Evolutionary conservation across 2,329 filamentous ascomycete species (phyloP), one percentile per base, ranked within the genome.

Genomic region (Pezicula carpinea): DNA sequence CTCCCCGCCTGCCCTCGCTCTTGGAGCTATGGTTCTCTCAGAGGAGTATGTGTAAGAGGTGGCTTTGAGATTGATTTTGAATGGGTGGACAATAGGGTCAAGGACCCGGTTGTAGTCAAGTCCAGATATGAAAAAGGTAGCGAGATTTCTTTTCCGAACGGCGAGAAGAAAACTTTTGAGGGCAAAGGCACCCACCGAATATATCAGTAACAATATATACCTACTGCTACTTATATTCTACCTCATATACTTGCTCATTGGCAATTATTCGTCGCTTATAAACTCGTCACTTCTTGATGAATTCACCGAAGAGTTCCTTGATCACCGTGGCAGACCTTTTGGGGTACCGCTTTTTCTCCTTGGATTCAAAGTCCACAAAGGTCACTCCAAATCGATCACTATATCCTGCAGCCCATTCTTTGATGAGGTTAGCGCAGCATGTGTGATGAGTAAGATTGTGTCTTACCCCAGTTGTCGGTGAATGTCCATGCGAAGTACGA

Each of bases 401-500:
- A 61, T 91, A 95, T 18, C 88, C 88, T 63, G 93, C 88, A 29
- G 88, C 86, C 56, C 57, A 60, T 49, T 60, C 57, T 50, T 44
- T 39, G 19, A 26, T 6, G 23, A 23, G 17, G 33, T 29, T 38
- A 40, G 38, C n/a, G 23, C 7, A 11, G 15, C 7, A 31, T 13
- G 8, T 31, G 15, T 32, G 7, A n/a, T 32, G 11, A 14, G 14
- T 5, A 21, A 15, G 26, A 42, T 31, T 10, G 8, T 18, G 26
- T 40, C 47, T 46, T 34, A 48, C 50, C 51, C 51, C 47, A 59
- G 36, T 61, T 61, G 43, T 95, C 89, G 75, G 93, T 79, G 48
- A 93, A 76, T 61, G 83, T 89, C 88, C 89, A 95, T 17, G 85
- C 89, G 72, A 92, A 82, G 69, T 93, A 95, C 10, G 82, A 87